A percentile compares a stretch with the other conserved stretches of the same genome.
Evolutionary conservation across 345 rosid species (phyloP).

Genomic region (Hibiscus trionum): DNA sequence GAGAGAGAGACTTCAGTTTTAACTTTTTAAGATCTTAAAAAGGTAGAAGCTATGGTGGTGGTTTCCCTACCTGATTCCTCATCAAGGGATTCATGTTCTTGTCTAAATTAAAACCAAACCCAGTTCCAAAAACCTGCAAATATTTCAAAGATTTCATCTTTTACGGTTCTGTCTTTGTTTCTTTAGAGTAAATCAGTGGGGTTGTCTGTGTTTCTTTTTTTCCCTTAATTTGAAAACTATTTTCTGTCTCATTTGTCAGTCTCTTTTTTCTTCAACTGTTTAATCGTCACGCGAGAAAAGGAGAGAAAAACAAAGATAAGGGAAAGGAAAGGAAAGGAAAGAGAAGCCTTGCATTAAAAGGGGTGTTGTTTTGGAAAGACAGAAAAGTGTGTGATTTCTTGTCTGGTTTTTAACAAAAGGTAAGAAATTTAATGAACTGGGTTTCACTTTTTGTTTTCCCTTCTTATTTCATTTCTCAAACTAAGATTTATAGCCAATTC

Average conservation of each 20-base stretch:
- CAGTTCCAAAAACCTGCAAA: conserved; percentile 4
- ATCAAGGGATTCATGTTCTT: conserved; percentile 24
- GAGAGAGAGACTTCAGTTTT: background rate
- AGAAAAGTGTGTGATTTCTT: conserved; percentile 5
- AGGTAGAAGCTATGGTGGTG: conserved; percentile 14
- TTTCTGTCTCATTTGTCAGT: background rate
- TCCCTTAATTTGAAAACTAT: background rate
- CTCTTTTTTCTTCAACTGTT: background rate
- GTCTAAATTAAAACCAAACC: conserved; percentile 15
- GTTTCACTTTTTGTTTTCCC: background rate
- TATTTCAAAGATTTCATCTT: background rate
- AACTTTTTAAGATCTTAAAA: background rate
- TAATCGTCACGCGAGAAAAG: conserved; percentile 2
- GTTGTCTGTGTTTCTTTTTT: background rate
- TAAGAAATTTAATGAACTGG: conserved; percentile 13
- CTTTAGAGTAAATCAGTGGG: background rate
- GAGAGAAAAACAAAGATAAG: background rate
- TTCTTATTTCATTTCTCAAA: background rate
- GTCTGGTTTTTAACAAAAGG: conserved; percentile 12
- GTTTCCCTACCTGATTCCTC: conserved; percentile 30
- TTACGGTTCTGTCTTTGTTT: background rate
- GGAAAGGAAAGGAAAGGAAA: background rate
- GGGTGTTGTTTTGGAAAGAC: conserved; percentile 1
- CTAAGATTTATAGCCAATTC: background rate
- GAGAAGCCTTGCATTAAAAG: conserved; percentile 4